These are phyloP conservation scores for Metarhizium anisopliae DNA, from an alignment of 2,329 filamentous ascomycete genomes.

Conservation along the genomic window DNA sequence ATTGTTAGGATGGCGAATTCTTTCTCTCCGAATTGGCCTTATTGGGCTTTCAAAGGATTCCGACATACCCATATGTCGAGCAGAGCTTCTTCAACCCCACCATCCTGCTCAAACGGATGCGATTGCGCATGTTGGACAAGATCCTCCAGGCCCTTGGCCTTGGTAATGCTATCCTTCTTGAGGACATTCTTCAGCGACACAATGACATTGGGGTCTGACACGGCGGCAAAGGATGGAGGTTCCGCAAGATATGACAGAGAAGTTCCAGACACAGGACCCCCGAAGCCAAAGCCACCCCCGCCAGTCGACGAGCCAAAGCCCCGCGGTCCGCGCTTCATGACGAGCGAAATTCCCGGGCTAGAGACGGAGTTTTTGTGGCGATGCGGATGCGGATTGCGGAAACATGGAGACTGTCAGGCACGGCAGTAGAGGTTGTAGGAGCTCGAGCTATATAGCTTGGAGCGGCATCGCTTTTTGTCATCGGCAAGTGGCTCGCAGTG, in stretches of 20 bases:
- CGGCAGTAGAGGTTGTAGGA: not conserved
- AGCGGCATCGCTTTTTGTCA: not conserved
- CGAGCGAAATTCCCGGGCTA: not conserved
- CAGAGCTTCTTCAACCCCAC: constrained; percentile 69
- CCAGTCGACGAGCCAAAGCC: constrained; percentile 8
- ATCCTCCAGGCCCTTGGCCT: constrained; percentile 83
- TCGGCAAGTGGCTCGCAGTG: not conserved
- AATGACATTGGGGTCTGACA: constrained; percentile 73
- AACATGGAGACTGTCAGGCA: not conserved
- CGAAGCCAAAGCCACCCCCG: constrained; percentile 18
- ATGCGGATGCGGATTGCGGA: not conserved
- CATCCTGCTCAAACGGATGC: constrained; percentile 43
- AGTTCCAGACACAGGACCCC: constrained; percentile 30
- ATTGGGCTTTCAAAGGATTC: not conserved
- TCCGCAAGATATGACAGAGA: constrained; percentile 79
- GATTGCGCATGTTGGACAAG: constrained; percentile 55
- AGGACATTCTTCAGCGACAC: constrained; percentile 88
- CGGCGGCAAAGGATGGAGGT: constrained; percentile 66
- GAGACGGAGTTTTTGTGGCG: not conserved
- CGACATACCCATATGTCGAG: constrained; percentile 71
- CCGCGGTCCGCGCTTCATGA: constrained; percentile 8
- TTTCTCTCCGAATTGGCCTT: not conserved
- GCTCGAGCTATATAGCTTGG: not conserved
- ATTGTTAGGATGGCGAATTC: not conserved
- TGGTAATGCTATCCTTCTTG: constrained; percentile 91